A percentile compares a stretch with the other conserved stretches of the same genome.
These are phyloP conservation scores for Diaporthe vexans DNA, from an alignment of 2,329 filamentous ascomycete species.

Conservation along the genomic window DNA sequence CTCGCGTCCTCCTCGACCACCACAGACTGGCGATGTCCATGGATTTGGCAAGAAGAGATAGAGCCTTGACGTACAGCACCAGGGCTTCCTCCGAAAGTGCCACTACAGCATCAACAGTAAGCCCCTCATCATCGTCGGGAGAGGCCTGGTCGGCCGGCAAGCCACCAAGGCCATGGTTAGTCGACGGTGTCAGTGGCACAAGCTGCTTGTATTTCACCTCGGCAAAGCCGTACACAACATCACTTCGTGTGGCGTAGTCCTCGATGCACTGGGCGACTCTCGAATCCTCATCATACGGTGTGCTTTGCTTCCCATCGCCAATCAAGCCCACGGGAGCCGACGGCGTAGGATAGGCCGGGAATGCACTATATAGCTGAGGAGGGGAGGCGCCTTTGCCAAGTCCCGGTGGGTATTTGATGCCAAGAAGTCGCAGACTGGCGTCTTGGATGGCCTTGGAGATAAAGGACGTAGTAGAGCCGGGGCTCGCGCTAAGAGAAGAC, in stretches of 20 bases:
- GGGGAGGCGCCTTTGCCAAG: slow-evolving; percentile 78
- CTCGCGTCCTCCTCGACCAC: slow-evolving; percentile 86
- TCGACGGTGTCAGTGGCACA: slow-evolving; percentile 87
- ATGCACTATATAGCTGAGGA: slow-evolving; percentile 82
- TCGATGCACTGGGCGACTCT: slow-evolving; percentile 86
- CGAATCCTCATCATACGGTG: slow-evolving; percentile 82
- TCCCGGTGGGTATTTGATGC: slow-evolving; percentile 77
- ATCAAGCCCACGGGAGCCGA: slow-evolving; percentile 73
- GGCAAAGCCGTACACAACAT: slow-evolving; percentile 97
- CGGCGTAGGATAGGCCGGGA: slow-evolving; percentile 85
- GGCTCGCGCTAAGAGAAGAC: slow-evolving; percentile 80
- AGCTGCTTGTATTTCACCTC: slow-evolving; percentile 99
- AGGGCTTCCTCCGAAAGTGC: slow-evolving; percentile 93
- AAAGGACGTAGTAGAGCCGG: slow-evolving; percentile 84
- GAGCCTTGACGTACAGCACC: slow-evolving; percentile 94
- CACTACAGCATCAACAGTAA: slow-evolving; percentile 89
- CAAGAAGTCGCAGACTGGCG: slow-evolving; percentile 83
- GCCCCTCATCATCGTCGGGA: slow-evolving; percentile 80
- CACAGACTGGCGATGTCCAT: slow-evolving; percentile 96
- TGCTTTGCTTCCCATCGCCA: slow-evolving; percentile 73
- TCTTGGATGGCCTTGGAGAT: slow-evolving; percentile 96
- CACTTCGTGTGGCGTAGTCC: slow-evolving; percentile 91
- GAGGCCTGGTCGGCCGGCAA: slow-evolving; percentile 66
- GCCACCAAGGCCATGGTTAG: slow-evolving; percentile 78
- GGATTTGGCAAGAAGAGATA: slow-evolving; percentile 89